A percentile compares a stretch with the other conserved stretches of the same genome.
These are phyloP conservation scores for Suhomyces xylopsoci DNA, from an alignment of 805 yeast genomes.

Conservation along the genomic window DNA sequence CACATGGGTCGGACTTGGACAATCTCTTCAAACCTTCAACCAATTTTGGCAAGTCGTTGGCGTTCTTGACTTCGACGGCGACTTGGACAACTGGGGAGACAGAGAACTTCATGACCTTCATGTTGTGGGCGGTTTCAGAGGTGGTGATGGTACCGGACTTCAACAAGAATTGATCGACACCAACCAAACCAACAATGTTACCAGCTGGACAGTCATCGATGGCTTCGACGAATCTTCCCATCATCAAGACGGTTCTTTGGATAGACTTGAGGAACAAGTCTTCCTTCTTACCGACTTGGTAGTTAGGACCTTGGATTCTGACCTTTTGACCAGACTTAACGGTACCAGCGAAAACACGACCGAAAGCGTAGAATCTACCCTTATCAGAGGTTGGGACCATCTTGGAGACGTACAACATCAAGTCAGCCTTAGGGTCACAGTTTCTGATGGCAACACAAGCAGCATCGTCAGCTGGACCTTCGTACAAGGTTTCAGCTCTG, in stretches of 20 bases:
- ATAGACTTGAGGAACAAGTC: constrained; percentile 95
- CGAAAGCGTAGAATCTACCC: constrained; percentile 99
- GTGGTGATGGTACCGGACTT: constrained; percentile 99
- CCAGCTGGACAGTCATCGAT: constrained; percentile 99
- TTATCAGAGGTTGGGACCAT: constrained; percentile 99
- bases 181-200: constrained; percentile 99
- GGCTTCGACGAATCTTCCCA: constrained; percentile 98
- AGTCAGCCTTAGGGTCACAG: constrained; percentile 98
- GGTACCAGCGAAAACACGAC: constrained; percentile 99
- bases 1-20: constrained; percentile 99
- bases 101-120: constrained; percentile 99
- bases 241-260: constrained; percentile 99
- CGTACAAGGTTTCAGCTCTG: constrained; percentile 99
- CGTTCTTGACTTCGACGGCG: constrained; percentile 99
- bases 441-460: constrained; percentile 88
- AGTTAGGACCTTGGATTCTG: constrained; percentile 99
- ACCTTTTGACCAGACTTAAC: constrained; percentile 98
- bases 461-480: constrained; percentile 96
- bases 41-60: constrained; percentile 97
- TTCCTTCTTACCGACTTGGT: constrained; percentile 96
- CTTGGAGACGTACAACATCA: constrained; percentile 99
- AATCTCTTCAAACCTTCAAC: constrained; percentile 99
- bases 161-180: constrained; percentile 99
- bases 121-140: constrained; percentile 94
- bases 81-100: constrained; percentile 99